Conservation (phyloP, 371 early-diverging fungal species). For the Actinomucor elegans region DNA sequence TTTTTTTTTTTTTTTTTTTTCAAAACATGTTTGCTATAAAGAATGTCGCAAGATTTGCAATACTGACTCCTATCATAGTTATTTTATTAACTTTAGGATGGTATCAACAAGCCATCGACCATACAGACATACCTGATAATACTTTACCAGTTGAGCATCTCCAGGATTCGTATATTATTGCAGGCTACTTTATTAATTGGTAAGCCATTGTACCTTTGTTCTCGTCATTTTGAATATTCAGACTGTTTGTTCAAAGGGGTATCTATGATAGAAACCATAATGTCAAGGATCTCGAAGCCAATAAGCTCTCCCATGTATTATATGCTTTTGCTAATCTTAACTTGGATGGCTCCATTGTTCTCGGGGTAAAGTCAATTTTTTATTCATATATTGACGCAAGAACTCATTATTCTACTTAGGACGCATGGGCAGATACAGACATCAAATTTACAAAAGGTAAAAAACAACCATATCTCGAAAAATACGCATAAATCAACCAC, state of each 20-base stretch:
- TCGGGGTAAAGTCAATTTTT: conserved; percentile 41
- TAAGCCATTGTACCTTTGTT: background rate
- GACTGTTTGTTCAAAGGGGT: conserved; percentile 51
- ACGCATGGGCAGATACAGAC: conserved; percentile 47
- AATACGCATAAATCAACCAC: background rate
- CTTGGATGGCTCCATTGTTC: conserved; percentile 57
- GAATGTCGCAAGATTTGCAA: conserved; percentile 11
- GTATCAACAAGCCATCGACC: conserved; percentile 24
- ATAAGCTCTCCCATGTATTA: conserved; percentile 74
- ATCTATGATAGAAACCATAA: conserved; percentile 70
- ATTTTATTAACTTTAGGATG: conserved; percentile 31
- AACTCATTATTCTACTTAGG: conserved; percentile 15
- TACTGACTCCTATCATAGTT: conserved; percentile 28
- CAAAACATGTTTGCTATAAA: background rate
- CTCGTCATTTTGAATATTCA: no score
- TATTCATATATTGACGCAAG: background rate
- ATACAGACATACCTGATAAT: conserved; percentile 4
- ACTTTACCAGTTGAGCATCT: background rate
- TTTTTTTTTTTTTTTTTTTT: background rate
- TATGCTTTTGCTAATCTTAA: conserved; percentile 88
- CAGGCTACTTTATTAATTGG: conserved; percentile 42
- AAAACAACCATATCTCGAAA: background rate
- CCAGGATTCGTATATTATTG: conserved; percentile 23
- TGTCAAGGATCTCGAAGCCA: conserved; percentile 56
- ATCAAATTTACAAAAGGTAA: conserved; percentile 36